phyloP scores from a whole-genome alignment of 192 early-diverging fungal species.

The Coemansia brasiliensis region DNA sequence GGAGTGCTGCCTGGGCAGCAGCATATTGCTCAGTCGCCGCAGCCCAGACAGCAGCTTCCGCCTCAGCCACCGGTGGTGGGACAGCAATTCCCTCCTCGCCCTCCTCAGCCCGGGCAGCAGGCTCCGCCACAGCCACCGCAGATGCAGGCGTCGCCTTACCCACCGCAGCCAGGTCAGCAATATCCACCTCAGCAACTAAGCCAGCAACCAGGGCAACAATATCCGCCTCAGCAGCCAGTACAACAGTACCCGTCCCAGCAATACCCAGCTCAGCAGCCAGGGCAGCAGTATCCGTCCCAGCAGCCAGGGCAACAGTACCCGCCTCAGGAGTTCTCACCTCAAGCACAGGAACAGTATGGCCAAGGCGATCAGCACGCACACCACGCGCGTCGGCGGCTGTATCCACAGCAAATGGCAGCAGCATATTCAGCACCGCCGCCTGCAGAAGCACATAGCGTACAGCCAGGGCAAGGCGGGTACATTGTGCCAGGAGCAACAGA shows the following conservation, averaged over 20 bases:
- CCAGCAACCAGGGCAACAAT: too few species aligned
- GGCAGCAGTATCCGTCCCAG: constrained; percentile 14
- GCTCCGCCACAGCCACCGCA: constrained; percentile 7
- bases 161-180: background rate
- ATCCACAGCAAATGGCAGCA: constrained; percentile 14
- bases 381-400: constrained; percentile 11
- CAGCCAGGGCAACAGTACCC: constrained; percentile 9
- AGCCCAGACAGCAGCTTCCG: background rate
- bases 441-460: constrained; percentile 7
- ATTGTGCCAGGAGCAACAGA: constrained; percentile 50
- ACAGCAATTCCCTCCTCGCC: background rate
- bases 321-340: constrained; percentile 13
- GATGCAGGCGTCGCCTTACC: background rate
- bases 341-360: constrained; percentile 7
- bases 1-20: too few species aligned
- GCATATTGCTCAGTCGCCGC: too few species aligned
- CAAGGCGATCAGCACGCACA: constrained; percentile 9
- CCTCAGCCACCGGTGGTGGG: background rate
- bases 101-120: background rate
- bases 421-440: constrained; percentile 17
- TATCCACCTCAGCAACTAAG: constrained; percentile 21
- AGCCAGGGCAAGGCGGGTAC: constrained; percentile 30
- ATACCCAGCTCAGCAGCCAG: constrained; percentile 14
- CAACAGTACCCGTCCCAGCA: constrained; percentile 10
- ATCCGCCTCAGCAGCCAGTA: constrained; percentile 7